phyloP scores from a whole-genome alignment of 2,329 filamentous ascomycete genomes.

The Ceratocystis albifundus region DNA sequence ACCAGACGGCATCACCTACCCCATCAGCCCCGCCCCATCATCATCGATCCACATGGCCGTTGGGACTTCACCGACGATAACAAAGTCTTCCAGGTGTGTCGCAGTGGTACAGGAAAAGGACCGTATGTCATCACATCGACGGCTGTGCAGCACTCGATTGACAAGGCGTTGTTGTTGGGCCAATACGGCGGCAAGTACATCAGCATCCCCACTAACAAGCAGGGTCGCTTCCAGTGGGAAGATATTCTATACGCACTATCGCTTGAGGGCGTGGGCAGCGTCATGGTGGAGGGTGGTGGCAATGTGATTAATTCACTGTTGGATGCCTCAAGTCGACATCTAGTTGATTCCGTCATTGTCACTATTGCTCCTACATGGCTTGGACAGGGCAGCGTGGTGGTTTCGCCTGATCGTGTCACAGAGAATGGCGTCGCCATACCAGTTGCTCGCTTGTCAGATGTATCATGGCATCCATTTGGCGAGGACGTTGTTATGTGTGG shows the following conservation, averaged over 20 bases:
- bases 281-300: conserved; percentile 89
- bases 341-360: conserved; percentile 69
- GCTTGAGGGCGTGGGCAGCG: conserved; percentile 53
- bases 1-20: conserved; percentile 24
- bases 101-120: conserved; percentile 54
- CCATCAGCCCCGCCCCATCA: conserved; percentile 63
- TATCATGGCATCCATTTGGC: conserved; percentile 66
- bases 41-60: conserved; percentile 67
- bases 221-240: conserved; percentile 48
- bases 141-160: conserved; percentile 35
- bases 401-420: conserved; percentile 53
- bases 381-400: conserved; percentile 69
- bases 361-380: conserved; percentile 86
- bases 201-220: conserved; percentile 29
- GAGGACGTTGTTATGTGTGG: conserved; percentile 77
- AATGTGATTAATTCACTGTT: conserved; percentile 72
- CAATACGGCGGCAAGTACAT: conserved; percentile 45
- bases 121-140: conserved; percentile 57
- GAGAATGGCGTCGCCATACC: conserved; percentile 44
- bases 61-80: conserved; percentile 52
- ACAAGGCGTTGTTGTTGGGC: conserved; percentile 35
- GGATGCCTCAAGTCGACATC: conserved; percentile 44
- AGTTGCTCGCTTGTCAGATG: conserved; percentile 52
- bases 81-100: conserved; percentile 55
- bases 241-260: conserved; percentile 49